Base-by-base conservation (phyloP, 148 eudicot species). In the Rhododendron ferrugineum region DNA sequence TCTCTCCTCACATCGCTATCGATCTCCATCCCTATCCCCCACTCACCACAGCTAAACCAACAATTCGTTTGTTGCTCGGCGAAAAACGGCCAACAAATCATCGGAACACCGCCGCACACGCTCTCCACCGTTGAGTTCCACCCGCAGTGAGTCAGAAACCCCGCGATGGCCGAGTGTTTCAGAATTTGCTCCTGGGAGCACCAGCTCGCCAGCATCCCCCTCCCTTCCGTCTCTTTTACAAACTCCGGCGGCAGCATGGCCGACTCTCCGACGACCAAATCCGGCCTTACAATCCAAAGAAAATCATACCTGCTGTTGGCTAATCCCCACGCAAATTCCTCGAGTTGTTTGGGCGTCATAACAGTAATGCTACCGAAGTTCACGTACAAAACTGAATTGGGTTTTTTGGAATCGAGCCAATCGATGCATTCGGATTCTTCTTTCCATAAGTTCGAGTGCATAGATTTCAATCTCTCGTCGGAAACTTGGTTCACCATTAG, bases 281-380 rank as follows among this genome's bases (percentile, higher is more conserved):
- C 95, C 0, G 93, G 90, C 87, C 95, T 84, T 37, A 94, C 90
- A 6, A 93, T 88, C 97, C 97, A 93, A 56, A 94, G 82, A 16
- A 94, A 94, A 0, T 82, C 26, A 37, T 90, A 85, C 70, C 89
- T 73, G 49, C 95, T 94, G 20, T 91, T 93, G 2, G 97, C 95
- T 0, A 94, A 79, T 11, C 97, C 97, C 97, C 93, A 93, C 1
- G 95, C 94, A 77, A 94, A 88, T 52, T 93, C 97, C 15, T 36
- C 56, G 0, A 93, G 82, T 58, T 94, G 94, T 3, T 89, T 40
- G 4, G 82, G 40, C 0, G 91, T 87, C 89, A 92, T 86, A 6
- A 86, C 90, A 2, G 93, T 86, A 7, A 93, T 90, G 66, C 94
- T 94, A 2, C 94, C 96, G 50, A 91, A 91, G 40, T 90, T 91